Evolutionary conservation across 2,329 filamentous ascomycete genomes (phyloP), one percentile per base, ranked within the genome.

Genomic region (Ophiostoma montium): DNA sequence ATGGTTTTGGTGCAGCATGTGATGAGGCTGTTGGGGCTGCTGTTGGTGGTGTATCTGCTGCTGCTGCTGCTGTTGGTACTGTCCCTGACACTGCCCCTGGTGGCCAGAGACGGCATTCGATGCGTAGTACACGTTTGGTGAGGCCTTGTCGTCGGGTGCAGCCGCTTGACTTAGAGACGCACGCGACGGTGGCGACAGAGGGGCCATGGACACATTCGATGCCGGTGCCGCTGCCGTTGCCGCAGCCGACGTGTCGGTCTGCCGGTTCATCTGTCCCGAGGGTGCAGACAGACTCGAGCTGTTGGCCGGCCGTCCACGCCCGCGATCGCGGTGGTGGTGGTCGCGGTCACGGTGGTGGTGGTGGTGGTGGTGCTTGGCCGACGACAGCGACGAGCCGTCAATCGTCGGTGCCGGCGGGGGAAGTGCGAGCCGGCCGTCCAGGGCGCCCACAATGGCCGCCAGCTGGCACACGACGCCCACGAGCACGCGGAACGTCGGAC

Each of bases 401-500:
- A 35, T 32, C 15, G 47, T 45, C 1, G 39, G 21, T 19, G 47
- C 48, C 1, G 48, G 39, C 1, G 48, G 39, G 2, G 49, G 47
- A 11, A 52, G 35, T 2, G 30, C 32, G 8, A 49, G 45, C 15
- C 46, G 33, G 3, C 31, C 35, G 31, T 53, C 52, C 3, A 52
- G 39, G 3, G 53, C 53, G 13, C 53, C 52, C 8, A 53, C 53
- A 35, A 55, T 52, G 12, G 48, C 38, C 5, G 52, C 53, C 6
- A 55, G 35, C 44, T 55, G 53, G 33, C 50, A 49, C 4, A 47
- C 52, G 1, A 53, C 52, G 2, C 48, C 41, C n/a, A 52, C 18
- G 3, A 55, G 48, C 8, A 55, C 47, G 27, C 46, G 50, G 21
- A 50, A 53, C 6, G 53, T 55, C 3, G 50, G 39, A 1, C 50